Percentiles rank a stretch among this genome's conserved stretches.
Evolutionary conservation across 352 stramenopile genomes (phyloP).

Genomic region (Ophiocytium majus): DNA sequence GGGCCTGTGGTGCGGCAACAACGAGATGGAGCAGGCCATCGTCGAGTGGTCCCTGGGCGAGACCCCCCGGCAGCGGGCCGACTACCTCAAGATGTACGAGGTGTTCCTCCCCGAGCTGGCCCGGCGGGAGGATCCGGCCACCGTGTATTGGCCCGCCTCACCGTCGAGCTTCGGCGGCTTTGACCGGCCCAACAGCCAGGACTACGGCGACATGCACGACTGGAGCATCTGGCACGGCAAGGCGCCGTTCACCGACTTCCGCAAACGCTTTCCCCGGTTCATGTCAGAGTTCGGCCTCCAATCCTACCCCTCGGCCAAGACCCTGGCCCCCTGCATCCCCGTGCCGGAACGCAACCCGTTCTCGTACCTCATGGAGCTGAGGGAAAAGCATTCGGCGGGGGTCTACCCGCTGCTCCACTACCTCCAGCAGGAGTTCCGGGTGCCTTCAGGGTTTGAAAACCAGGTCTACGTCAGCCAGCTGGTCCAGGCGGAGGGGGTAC

Average conservation of each 20-base stretch:
- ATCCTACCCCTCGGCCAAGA: constrained; percentile 64
- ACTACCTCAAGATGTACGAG: neutral
- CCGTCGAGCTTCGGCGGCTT: too few species aligned
- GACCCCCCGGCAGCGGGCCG: neutral
- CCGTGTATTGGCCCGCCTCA: neutral
- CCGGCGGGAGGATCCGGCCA: neutral
- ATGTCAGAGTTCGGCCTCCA: constrained; percentile 80
- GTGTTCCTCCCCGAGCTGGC: neutral
- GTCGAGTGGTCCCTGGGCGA: neutral
- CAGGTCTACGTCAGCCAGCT: neutral
- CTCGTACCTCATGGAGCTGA: too few species aligned
- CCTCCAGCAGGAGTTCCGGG: neutral
- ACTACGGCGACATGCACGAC: neutral
- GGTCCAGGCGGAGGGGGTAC: neutral
- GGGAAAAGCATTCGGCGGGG: too few species aligned
- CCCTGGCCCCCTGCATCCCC: too few species aligned
- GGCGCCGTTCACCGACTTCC: neutral
- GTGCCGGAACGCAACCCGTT: neutral
- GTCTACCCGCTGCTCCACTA: neutral
- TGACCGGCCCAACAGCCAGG: too few species aligned
- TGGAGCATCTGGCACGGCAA: neutral
- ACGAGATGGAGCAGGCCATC: constrained; percentile 13
- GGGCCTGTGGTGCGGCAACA: constrained; percentile 30
- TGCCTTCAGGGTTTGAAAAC: neutral
- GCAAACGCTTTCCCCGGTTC: constrained; percentile 66